Evolutionary conservation across 305 asterid species (phyloP).

Genomic region (Fraxinus ornus): DNA sequence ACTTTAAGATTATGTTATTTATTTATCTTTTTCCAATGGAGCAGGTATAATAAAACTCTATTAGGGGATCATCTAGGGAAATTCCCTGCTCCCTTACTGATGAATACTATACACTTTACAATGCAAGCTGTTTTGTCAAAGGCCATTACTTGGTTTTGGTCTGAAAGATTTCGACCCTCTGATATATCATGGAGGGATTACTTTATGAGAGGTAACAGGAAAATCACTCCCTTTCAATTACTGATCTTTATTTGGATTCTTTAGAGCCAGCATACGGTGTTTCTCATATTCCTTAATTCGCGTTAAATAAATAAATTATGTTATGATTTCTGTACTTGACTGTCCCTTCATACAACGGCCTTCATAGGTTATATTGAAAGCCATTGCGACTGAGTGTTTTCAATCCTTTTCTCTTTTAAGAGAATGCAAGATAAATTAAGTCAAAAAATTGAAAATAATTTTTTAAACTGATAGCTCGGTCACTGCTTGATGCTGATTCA

Average conservation of each 20-base stretch:
- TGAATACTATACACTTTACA: conserved; percentile 86
- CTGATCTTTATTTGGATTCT: background rate
- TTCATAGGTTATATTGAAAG: conserved; percentile 1
- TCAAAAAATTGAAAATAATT: background rate
- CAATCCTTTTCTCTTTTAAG: conserved; percentile 16
- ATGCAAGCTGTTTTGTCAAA: conserved; percentile 94
- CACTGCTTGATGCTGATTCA: background rate
- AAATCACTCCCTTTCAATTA: background rate
- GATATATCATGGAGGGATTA: conserved; percentile 91
- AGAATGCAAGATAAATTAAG: background rate
- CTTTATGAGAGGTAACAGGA: conserved; percentile 68
- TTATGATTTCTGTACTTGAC: background rate
- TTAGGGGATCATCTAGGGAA: conserved; percentile 90
- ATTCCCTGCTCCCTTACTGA: conserved; percentile 92
- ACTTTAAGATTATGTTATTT: conserved; percentile 14
- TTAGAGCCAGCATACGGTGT: background rate
- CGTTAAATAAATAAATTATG: background rate
- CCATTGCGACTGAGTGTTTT: conserved; percentile 4
- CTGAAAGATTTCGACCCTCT: conserved; percentile 66
- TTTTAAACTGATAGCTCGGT: background rate
- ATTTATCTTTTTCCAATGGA: conserved; percentile 24
- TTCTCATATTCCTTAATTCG: background rate
- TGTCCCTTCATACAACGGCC: background rate
- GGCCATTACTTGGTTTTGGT: conserved; percentile 90
- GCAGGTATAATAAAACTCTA: conserved; percentile 90